A percentile compares a stretch with the other conserved stretches of the same genome.
Conservation (phyloP, 257 asterid species). For the Lycium ferocissimum region DNA sequence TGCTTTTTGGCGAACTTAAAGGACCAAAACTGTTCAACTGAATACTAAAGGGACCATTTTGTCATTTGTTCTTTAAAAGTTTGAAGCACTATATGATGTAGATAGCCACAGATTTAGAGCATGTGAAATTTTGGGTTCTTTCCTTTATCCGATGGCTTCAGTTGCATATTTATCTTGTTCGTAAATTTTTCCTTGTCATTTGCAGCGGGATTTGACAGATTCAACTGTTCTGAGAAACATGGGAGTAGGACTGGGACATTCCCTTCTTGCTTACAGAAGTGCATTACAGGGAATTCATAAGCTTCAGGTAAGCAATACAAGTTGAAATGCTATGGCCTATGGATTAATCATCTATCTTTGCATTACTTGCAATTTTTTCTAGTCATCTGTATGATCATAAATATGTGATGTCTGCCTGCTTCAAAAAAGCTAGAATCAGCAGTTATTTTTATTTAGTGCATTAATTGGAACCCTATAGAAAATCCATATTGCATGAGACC, state of each 20-base stretch:
- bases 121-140: neutral
- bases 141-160: neutral
- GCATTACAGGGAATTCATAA: constrained; percentile 80
- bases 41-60: no score
- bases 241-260: constrained; percentile 92
- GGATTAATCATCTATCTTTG: neutral
- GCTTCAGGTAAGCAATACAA: constrained; percentile 66
- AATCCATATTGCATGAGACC: neutral
- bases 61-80: neutral
- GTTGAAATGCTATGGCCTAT: neutral
- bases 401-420: neutral
- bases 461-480: neutral
- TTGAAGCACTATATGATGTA: neutral
- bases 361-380: neutral
- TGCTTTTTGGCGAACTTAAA: no score
- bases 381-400: neutral
- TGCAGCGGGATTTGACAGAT: constrained; percentile 90
- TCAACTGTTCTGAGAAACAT: constrained; percentile 86
- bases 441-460: neutral
- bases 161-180: neutral
- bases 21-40: no score
- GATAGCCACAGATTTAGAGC: neutral
- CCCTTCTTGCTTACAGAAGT: constrained; percentile 84
- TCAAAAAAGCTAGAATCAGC: neutral
- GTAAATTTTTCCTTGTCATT: constrained; percentile 29